Evolutionary conservation across 306 rosid species (phyloP), one percentile per base, ranked within the genome.

Genomic region (Pyrus pyrifolia): DNA sequence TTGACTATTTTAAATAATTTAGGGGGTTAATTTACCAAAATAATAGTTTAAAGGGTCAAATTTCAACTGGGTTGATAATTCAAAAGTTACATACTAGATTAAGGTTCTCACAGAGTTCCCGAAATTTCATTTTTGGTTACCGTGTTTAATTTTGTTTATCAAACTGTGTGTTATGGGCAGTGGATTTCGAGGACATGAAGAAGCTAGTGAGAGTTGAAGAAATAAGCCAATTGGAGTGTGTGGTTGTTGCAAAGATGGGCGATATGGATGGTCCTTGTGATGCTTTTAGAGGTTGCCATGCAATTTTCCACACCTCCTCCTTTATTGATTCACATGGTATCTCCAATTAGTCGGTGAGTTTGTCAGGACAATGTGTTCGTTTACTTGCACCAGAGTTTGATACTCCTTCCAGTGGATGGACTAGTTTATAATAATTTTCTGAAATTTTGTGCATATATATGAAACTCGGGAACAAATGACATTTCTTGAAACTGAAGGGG

Each of bases 131-230:
- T 49, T 63, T 63, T 63, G 2, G 19, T 3, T 0, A 27, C 21
- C 42, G 18, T 30, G 13, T 57, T 30, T 18, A 2, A 2, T 6
- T 6, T 67, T 67, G 4, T 5, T n/a, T 11, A 6, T 40, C 12
- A 22, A 38, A 67, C 53, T 67, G 5, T 40, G 30, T 40, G 15
- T 11, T 67, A 0, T 22, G 71, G 8, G 71, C 30, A 58, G 67
- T 6, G 55, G 76, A 72, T 72, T 72, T 13, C 58, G 55, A 58
- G 35, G 76, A 72, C 76, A 72, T 72, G 76, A 58, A 72, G 76
- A 58, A 72, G 55, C 53, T 59, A 15, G 58, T 72, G 67, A 58
- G 18, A 38, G 76, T 40, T 38, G 76, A 58, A 40, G 67, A 58
- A 67, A 72, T 72, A 3, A 58, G 60, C 55, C 67, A 72, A 15